Percentiles rank a stretch among this genome's conserved stretches.
Evolutionary conservation across 352 stramenopile species (phyloP).

Genomic region (Phytophthora pinifolia): DNA sequence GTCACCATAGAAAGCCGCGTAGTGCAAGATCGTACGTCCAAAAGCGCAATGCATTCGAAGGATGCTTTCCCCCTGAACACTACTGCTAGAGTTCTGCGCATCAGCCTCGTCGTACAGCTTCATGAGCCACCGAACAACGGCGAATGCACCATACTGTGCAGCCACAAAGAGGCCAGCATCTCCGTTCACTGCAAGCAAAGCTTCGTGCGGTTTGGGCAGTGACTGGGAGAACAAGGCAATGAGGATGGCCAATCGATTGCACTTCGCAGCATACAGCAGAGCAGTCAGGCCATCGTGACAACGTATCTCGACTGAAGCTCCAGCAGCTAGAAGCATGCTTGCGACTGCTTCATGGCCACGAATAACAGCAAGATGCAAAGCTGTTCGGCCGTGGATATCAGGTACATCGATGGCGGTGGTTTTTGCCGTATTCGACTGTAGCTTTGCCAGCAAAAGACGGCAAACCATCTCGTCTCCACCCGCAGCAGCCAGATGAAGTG

Average conservation of each 20-base stretch:
- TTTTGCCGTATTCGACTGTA: constrained; percentile 20
- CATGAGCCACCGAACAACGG: constrained; percentile 55
- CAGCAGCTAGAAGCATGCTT: constrained; percentile 35
- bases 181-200: constrained; percentile 28
- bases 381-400: constrained; percentile 40
- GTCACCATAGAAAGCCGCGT: constrained; percentile 47
- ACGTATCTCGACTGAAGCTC: constrained; percentile 37
- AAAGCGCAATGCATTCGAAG: constrained; percentile 24
- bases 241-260: constrained; percentile 49
- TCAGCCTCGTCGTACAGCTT: constrained; percentile 25
- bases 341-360: constrained; percentile 46
- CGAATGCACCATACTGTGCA: constrained; percentile 37
- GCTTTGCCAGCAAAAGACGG: constrained; percentile 34
- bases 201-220: constrained; percentile 13
- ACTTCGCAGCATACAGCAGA: constrained; percentile 48
- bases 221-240: constrained; percentile 40
- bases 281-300: constrained; percentile 45
- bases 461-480: constrained; percentile 47
- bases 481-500: constrained; percentile 48
- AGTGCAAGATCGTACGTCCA: constrained; percentile 49
- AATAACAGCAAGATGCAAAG: constrained; percentile 51
- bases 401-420: constrained; percentile 30
- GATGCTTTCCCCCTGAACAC: neutral
- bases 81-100: neutral
- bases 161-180: constrained; percentile 56